Percentiles rank a stretch among this genome's conserved stretches.
phyloP scores from a whole-genome alignment of 106 monocot species.

The Gastrodia elata region DNA sequence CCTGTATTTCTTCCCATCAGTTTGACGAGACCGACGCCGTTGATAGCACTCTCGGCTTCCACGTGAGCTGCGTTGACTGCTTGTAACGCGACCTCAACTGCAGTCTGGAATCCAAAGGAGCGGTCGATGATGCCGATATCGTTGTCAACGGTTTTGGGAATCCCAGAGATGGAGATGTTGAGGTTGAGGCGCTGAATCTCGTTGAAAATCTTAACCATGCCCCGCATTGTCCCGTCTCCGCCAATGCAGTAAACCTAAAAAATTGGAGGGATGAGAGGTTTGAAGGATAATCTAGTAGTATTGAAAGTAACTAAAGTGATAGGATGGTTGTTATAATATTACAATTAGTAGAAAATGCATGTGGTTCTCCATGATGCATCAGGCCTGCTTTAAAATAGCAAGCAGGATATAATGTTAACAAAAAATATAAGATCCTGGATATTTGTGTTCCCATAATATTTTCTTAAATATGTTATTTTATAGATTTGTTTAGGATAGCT shows the following conservation, averaged over 20 bases:
- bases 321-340: too few relatives aligned
- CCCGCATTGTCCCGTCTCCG: constrained; percentile 90
- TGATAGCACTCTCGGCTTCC: constrained; percentile 80
- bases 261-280: background rate
- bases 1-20: constrained; percentile 91
- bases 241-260: constrained; percentile 65
- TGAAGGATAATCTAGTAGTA: too few relatives aligned
- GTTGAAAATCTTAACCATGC: constrained; percentile 48
- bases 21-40: constrained; percentile 85
- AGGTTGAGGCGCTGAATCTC: constrained; percentile 48
- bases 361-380: too few relatives aligned
- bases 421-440: too few relatives aligned
- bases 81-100: constrained; percentile 74
- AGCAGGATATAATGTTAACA: too few relatives aligned
- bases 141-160: constrained; percentile 93
- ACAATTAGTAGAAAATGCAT: too few relatives aligned
- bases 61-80: constrained; percentile 69
- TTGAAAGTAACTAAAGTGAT: too few relatives aligned
- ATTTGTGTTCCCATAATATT: too few relatives aligned
- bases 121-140: constrained; percentile 90
- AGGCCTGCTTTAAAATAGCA: too few relatives aligned
- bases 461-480: too few relatives aligned
- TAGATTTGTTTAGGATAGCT: too few relatives aligned
- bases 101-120: constrained; percentile 92
- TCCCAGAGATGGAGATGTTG: constrained; percentile 46